These are phyloP conservation scores for Ananas comosus DNA, from an alignment of 176 grass and related monocot genomes.

Conservation along the genomic window DNA sequence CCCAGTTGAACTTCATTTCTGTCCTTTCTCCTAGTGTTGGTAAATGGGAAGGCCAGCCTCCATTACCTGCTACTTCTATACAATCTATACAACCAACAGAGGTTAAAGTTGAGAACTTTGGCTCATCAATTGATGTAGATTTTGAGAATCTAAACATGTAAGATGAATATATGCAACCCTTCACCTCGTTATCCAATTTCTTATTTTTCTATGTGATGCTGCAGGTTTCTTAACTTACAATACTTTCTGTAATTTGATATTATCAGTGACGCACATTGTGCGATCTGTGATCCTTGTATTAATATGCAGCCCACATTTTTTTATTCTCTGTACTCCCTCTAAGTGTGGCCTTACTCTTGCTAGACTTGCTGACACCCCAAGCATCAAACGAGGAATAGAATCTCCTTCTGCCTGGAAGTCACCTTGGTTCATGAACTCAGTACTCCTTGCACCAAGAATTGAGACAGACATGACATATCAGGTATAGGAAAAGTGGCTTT, in stretches of 20 bases:
- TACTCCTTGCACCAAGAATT: conserved; percentile 11
- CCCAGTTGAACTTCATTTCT: too few species aligned
- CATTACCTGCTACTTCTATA: neutral
- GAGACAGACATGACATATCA: conserved; percentile 13
- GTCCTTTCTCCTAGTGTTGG: neutral
- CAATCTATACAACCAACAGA: conserved; percentile 14
- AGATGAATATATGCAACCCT: conserved; percentile 16
- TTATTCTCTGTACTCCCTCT: too few species aligned
- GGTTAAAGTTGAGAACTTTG: conserved; percentile 44
- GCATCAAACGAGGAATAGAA: conserved; percentile 88
- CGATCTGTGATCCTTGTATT: too few species aligned
- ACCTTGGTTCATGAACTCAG: conserved; percentile 62
- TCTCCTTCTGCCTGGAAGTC: conserved; percentile 99
- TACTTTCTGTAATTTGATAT: too few species aligned
- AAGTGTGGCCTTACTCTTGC: conserved; percentile 17
- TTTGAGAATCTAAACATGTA: conserved; percentile 61
- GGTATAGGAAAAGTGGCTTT: neutral
- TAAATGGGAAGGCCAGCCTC: conserved; percentile 1
- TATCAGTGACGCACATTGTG: too few species aligned
- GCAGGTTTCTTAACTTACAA: too few species aligned
- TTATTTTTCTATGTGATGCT: too few species aligned
- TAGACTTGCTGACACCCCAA: conserved; percentile 84
- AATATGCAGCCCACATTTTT: too few species aligned
- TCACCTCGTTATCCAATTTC: too few species aligned
- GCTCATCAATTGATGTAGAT: conserved; percentile 37